Evolutionary conservation across 257 asterid genomes (phyloP), one percentile per base, ranked within the genome.

Genomic region (Rhazya stricta): DNA sequence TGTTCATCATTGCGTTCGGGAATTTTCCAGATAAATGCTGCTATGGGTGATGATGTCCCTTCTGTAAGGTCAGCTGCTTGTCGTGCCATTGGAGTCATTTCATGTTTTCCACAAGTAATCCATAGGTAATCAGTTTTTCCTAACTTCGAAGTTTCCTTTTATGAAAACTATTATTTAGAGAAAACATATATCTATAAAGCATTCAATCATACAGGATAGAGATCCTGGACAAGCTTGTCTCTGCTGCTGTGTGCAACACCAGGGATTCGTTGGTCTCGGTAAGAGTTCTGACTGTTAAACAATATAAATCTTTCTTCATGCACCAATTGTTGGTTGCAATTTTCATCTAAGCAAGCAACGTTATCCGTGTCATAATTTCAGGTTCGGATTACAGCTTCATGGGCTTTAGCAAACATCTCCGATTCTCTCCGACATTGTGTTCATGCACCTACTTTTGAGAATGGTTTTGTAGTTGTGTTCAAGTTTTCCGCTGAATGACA

Each of bases 341-440:
- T 65, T 53, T n/a, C 30, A 12, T 72, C 23, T 50, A 29, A 23
- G 79, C 63, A 39, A 46, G 41, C 41, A 46, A 65, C 27, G 23
- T 39, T 37, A 71, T 18, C 34, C 30, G 15, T 51, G 39, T 16
- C 19, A 61, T 68, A 78, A 85, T 76, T 86, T 82, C 90, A 94
- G 98, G 97, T 94, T 36, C 96, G 98, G 69, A 90, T 91, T 78
- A 85, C 96, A 69, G 93, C 98, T 69, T 94, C 98, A 11, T 94
- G 98, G 98, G 96, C 98, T 78, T 83, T 91, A 72, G 98, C 98
- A 27, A 94, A 94, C 79, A 90, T 91, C 69, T 89, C 97, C 81
- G 97, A 90, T 84, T 87, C 97, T 75, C 87, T 94, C 76, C 83
- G 92, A 42, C 91, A 87, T 79, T 83, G 81, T 86, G 81, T 86